Percentiles rank a stretch among this genome's conserved stretches.
phyloP scores from a whole-genome alignment of 129 eudicot species.

The Pittosporum tobira region DNA sequence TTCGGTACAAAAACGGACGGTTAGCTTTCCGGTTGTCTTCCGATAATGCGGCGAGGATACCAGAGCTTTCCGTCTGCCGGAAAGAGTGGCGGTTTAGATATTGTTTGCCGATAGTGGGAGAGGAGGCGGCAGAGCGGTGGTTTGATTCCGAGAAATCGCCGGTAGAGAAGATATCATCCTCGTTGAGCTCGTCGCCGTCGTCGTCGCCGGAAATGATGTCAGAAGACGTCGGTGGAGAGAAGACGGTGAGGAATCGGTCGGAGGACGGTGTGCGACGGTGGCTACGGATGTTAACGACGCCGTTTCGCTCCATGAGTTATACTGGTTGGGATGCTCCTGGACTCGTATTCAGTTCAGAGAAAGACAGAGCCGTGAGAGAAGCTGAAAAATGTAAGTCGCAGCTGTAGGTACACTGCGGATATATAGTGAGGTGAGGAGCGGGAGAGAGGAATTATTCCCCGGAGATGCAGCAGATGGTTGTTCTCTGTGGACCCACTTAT shows the following conservation, averaged over 20 bases:
- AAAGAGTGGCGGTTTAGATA: constrained; percentile 23
- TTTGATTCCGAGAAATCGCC: constrained; percentile 39
- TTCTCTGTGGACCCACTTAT: too few species aligned
- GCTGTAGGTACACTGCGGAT: too few species aligned
- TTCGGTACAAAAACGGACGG: constrained; percentile 36
- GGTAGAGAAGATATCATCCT: constrained; percentile 71
- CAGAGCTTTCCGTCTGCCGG: constrained; percentile 38
- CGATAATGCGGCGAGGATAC: constrained; percentile 67
- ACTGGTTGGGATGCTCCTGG: too few species aligned
- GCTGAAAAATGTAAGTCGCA: too few species aligned
- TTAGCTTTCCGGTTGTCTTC: constrained; percentile 34
- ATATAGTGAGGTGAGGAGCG: too few species aligned
- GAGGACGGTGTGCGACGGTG: constrained; percentile 65
- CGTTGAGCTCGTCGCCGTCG: constrained; percentile 74
- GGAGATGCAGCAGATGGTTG: too few species aligned
- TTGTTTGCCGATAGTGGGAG: too few species aligned
- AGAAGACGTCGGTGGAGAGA: constrained; percentile 50
- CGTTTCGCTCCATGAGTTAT: constrained; percentile 59
- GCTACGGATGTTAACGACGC: constrained; percentile 33
- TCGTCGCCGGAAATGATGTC: constrained; percentile 34
- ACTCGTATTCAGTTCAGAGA: too few species aligned
- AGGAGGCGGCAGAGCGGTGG: constrained; percentile 15
- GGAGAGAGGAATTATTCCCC: too few species aligned
- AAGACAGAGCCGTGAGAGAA: too few species aligned
- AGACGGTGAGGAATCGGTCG: constrained; percentile 57